These are phyloP conservation scores for Persicaria maculosa DNA, from an alignment of 148 eudicot genomes.

Conservation along the genomic window DNA sequence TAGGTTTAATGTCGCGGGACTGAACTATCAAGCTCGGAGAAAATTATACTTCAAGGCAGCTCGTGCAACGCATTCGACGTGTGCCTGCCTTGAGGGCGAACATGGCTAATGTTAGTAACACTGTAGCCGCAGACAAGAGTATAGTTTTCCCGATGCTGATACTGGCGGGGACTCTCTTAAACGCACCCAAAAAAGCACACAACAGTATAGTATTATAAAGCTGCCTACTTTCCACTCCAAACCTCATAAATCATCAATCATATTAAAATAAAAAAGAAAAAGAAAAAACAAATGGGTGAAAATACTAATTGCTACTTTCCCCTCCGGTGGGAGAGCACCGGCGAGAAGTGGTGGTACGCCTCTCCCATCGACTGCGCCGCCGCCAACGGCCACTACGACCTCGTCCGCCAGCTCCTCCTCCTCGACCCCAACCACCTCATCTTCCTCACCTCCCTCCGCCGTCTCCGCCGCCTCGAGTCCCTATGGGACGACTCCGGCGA, in stretches of 20 bases:
- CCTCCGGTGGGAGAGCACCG: slow-evolving; percentile 95
- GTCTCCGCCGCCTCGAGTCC: slow-evolving; percentile 83
- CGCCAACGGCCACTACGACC: slow-evolving; percentile 87
- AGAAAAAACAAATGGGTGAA: neutral
- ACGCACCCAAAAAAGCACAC: too few species aligned
- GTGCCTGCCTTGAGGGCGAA: too few species aligned
- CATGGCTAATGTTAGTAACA: too few species aligned
- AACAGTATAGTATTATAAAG: too few species aligned
- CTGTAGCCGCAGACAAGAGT: too few species aligned
- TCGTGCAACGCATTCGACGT: too few species aligned
- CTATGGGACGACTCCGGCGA: slow-evolving; percentile 85
- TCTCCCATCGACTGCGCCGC: slow-evolving; percentile 96
- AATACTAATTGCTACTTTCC: slow-evolving; percentile 28
- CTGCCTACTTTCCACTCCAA: too few species aligned
- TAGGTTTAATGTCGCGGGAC: too few species aligned
- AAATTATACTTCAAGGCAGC: too few species aligned
- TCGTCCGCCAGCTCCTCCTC: slow-evolving; percentile 78
- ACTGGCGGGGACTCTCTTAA: too few species aligned
- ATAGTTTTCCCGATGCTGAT: too few species aligned
- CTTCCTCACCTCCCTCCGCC: slow-evolving; percentile 72
- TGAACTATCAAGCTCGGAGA: too few species aligned
- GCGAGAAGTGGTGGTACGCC: slow-evolving; percentile 99
- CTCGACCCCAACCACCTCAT: slow-evolving; percentile 83
- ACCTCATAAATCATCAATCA: neutral
- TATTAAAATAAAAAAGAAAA: neutral